Evolutionary conservation across 2,329 filamentous ascomycete genomes (phyloP), one percentile per base, ranked within the genome.

Genomic region (Trichoderma afroharzianum): DNA sequence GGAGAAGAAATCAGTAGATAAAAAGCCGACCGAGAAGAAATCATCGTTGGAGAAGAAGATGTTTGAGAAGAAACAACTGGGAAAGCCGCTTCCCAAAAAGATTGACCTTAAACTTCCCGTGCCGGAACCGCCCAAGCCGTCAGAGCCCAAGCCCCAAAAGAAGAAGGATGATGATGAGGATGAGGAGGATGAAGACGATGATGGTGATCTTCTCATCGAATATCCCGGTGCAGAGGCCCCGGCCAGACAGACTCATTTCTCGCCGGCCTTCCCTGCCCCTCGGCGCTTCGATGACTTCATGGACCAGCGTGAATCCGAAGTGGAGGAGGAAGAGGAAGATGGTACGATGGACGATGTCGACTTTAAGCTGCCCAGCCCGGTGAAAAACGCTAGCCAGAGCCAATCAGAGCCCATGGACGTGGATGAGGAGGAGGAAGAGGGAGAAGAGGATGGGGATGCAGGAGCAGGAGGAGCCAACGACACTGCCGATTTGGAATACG

Each of bases 171-270:
- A 86, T 1, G 85, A 88, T 7, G 85, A 86, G 2, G 86, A 88
- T 0, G 85, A 87, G 8, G 86, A 87, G 4, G 85, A 86, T 21
- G 84, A 86, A 14, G 87, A 89, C 57, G 88, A 87, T 28, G 88
- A 88, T 64, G 85, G 86, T 61, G 86, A 85, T 30, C 82, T 90
- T 39, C 85, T 86, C 30, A 83, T 91, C 70, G 89, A 91, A 78
- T 89, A 89, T 74, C 88, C 88, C 0, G 87, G 85, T 59, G 86
- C 83, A 36, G 84, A 83, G 26, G 78, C 80, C 70, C 72, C 70
- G 68, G 73, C 76, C 70, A 79, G 75, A 73, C 80, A 72, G 74
- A 77, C 81, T 21, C 83, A 85, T 76, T 87, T 86, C 77, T 86
- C 85, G 4, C 85, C 85, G 0, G 82, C 85, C 0, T 85, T 88